phyloP scores from a whole-genome alignment of 75 land plant species.

The Pinus tabuliformis region DNA sequence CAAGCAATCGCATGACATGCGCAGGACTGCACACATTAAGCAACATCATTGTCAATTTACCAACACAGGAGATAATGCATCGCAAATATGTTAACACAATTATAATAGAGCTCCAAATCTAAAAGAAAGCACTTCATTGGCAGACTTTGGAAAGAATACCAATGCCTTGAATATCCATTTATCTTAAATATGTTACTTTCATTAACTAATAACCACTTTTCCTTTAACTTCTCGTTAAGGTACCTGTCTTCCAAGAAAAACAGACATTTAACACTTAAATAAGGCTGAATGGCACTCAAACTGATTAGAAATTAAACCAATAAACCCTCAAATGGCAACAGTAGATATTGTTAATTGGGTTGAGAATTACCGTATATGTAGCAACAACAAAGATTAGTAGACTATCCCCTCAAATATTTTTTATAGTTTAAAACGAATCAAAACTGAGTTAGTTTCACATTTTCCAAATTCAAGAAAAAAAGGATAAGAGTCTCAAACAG shows the following conservation, averaged over 20 bases:
- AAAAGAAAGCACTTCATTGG: not conserved
- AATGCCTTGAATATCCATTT: not conserved
- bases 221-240: not conserved
- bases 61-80: not conserved
- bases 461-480: too few species aligned
- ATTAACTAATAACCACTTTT: not conserved
- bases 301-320: not conserved
- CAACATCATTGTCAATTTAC: not conserved
- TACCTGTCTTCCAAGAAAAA: not conserved
- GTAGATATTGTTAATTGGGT: not conserved
- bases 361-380: too few species aligned
- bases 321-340: not conserved
- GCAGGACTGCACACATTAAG: conserved; percentile 32
- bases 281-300: not conserved
- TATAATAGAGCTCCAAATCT: not conserved
- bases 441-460: too few species aligned
- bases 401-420: too few species aligned
- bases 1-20: conserved; percentile 46
- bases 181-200: not conserved
- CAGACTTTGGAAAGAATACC: not conserved
- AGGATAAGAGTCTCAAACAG: too few species aligned
- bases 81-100: not conserved
- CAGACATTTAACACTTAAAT: not conserved
- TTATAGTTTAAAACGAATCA: too few species aligned
- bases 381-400: too few species aligned